Evolutionary conservation across 208 protist genomes (phyloP).

Genomic region (Acanthamoeba royreba): DNA sequence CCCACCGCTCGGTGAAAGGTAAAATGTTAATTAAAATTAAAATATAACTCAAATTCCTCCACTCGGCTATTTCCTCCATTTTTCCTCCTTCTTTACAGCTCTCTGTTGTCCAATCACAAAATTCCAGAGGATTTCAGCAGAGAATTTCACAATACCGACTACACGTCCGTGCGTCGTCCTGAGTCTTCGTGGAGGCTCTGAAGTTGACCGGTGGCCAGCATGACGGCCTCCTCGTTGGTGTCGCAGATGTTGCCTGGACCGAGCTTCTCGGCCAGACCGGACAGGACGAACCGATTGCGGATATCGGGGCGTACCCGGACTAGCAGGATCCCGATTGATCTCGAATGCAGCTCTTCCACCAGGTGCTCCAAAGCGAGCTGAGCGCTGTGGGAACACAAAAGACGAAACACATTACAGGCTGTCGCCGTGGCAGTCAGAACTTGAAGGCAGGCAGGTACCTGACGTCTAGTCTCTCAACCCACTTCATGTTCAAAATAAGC

Average conservation of each 20-base stretch:
- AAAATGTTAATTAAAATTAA: too few relatives aligned
- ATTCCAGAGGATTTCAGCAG: too few relatives aligned
- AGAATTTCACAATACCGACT: too few relatives aligned
- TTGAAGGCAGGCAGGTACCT: neutral
- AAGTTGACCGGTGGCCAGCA: too few relatives aligned
- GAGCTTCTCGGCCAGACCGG: neutral
- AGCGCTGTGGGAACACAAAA: neutral
- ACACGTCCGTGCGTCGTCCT: too few relatives aligned
- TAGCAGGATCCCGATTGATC: neutral
- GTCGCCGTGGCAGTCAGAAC: neutral
- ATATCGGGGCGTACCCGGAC: neutral
- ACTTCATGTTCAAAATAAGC: neutral
- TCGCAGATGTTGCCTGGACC: neutral
- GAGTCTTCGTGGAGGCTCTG: too few relatives aligned
- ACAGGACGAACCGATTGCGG: neutral
- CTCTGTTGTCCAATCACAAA: too few relatives aligned
- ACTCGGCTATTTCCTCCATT: too few relatives aligned
- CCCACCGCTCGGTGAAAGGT: too few relatives aligned
- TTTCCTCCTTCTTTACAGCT: too few relatives aligned
- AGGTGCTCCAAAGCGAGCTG: neutral
- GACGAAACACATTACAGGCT: too few relatives aligned
- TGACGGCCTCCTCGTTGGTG: neutral
- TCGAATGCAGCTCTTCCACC: neutral
- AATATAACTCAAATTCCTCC: too few relatives aligned
- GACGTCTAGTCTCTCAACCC: neutral